A percentile compares a stretch with the other conserved stretches of the same genome.
Evolutionary conservation across 2,329 filamentous ascomycete species (phyloP).

Genomic region (Aureobasidium namibiae): DNA sequence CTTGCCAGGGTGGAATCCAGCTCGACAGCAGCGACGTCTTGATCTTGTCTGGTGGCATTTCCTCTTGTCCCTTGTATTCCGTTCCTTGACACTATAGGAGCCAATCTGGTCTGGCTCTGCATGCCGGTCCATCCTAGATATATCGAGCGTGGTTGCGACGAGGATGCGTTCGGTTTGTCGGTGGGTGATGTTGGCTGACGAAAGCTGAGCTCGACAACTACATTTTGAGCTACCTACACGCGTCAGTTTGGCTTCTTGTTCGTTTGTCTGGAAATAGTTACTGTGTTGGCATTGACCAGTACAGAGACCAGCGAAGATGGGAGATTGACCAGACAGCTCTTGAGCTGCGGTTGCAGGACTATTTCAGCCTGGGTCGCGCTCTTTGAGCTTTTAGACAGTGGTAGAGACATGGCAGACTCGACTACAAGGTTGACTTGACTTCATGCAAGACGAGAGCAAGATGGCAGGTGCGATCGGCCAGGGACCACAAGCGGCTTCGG

Average conservation of each 20-base stretch:
- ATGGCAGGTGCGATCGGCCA: neutral
- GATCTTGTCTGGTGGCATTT: slow-evolving; percentile 56
- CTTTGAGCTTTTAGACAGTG: neutral
- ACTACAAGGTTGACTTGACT: neutral
- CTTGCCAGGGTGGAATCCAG: slow-evolving; percentile 78
- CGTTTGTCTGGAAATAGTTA: slow-evolving; percentile 35
- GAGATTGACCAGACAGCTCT: slow-evolving; percentile 92
- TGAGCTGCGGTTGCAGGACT: slow-evolving; percentile 68
- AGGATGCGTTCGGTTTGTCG: slow-evolving; percentile 27
- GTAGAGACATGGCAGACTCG: neutral
- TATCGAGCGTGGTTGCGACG: slow-evolving; percentile 53
- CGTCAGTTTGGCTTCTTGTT: slow-evolving; percentile 18
- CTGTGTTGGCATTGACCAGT: slow-evolving; percentile 81
- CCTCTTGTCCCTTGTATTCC: slow-evolving; percentile 42
- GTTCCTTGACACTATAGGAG: slow-evolving; percentile 65
- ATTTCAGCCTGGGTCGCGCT: slow-evolving; percentile 55
- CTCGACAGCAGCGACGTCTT: slow-evolving; percentile 71
- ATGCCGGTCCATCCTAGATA: slow-evolving; percentile 97
- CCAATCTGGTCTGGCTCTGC: slow-evolving; percentile 78
- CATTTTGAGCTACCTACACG: slow-evolving; percentile 78
- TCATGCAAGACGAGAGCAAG: neutral
- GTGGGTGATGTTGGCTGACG: slow-evolving; percentile 47
- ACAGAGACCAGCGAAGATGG: slow-evolving; percentile 75
- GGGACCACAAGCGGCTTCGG: neutral
- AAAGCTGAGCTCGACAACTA: slow-evolving; percentile 84